Evolutionary conservation across 2,329 filamentous ascomycete genomes (phyloP).

Genomic region (Sodiomyces alkalinus): DNA sequence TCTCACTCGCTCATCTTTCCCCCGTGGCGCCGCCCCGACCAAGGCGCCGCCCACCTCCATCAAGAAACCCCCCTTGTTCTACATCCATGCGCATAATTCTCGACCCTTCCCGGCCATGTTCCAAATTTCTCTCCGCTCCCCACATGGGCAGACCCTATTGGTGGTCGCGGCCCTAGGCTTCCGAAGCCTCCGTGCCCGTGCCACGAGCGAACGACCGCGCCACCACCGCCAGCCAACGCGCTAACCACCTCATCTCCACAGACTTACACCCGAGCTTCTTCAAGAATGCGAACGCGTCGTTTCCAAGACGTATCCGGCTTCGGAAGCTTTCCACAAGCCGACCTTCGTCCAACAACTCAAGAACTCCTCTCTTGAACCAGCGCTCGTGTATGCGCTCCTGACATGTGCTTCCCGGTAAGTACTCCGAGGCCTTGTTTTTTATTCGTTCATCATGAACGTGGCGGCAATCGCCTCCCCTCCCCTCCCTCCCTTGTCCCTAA

Average conservation of each 20-base stretch:
- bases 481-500: too few species aligned
- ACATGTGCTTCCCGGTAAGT: constrained; percentile 43
- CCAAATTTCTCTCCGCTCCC: too few species aligned
- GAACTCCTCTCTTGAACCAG: constrained; percentile 36
- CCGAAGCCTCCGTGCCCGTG: constrained; percentile 3
- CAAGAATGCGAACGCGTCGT: constrained; percentile 46
- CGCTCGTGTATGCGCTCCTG: constrained; percentile 42
- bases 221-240: constrained; percentile 3
- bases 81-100: too few species aligned
- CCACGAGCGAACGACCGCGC: constrained; percentile 5
- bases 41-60: too few species aligned
- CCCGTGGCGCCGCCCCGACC: background rate
- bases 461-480: too few species aligned
- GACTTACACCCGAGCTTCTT: constrained; percentile 40
- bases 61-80: constrained; percentile 1
- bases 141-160: too few species aligned
- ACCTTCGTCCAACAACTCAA: constrained; percentile 46
- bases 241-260: constrained; percentile 13
- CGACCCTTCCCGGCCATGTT: too few species aligned
- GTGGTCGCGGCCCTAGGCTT: too few species aligned
- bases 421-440: too few species aligned
- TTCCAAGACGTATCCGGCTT: constrained; percentile 44
- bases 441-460: too few species aligned
- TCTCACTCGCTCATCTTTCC: constrained; percentile 1
- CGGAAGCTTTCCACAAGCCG: constrained; percentile 48